Percentiles rank a stretch among this genome's conserved stretches.
Evolutionary conservation across 768 basidiomycete genomes (phyloP).

Genomic region (Leucosporidium scottii): DNA sequence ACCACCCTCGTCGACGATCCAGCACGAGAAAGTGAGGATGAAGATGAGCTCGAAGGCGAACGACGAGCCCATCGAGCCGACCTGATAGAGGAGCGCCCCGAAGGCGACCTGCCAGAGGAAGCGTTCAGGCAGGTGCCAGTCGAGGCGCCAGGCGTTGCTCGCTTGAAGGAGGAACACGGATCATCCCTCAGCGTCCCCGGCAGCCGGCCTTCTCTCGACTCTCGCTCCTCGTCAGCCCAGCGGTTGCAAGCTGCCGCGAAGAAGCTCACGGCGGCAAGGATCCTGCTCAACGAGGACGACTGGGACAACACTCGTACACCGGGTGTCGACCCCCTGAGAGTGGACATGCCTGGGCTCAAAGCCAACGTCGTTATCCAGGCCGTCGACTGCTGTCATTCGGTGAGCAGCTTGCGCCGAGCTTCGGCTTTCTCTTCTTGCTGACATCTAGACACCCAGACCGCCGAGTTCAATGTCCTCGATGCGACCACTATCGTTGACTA

Average conservation of each 20-base stretch:
- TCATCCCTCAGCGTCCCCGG: no score
- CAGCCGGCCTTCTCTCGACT: no score
- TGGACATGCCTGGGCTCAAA: slow-evolving; percentile 17
- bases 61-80: no score
- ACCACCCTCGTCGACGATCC: no score
- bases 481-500: neutral
- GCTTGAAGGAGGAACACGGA: no score
- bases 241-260: neutral
- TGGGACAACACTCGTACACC: slow-evolving; percentile 8
- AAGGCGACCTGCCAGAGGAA: neutral
- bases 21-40: no score
- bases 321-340: slow-evolving; percentile 6
- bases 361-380: slow-evolving; percentile 11
- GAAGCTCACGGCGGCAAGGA: neutral
- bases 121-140: neutral
- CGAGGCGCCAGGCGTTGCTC: no score
- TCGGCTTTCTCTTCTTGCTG: no score
- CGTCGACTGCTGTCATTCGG: slow-evolving; percentile 2
- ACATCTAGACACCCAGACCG: neutral
- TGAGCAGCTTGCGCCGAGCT: neutral
- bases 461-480: neutral
- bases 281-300: neutral
- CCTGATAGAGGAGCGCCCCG: neutral
- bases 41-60: no score
- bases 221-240: neutral